Percentiles rank a stretch among this genome's conserved stretches.
Conservation (phyloP, 176 grass and related monocot species). For the Eremochloa ophiuroides region DNA sequence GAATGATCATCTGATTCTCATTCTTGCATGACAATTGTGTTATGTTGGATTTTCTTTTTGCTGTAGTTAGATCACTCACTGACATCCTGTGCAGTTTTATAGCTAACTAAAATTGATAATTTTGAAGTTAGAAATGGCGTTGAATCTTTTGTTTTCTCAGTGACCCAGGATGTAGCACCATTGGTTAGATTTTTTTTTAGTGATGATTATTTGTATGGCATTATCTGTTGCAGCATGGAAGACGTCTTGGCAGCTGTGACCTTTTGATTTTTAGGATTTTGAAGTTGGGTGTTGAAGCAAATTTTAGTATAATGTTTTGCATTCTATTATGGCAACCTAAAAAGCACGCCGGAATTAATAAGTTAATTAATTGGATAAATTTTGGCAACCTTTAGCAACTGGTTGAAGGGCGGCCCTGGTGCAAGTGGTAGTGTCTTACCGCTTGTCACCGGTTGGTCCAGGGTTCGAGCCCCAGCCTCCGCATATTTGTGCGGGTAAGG, state of each 20-base stretch:
- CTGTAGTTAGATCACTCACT: background rate
- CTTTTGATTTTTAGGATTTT: background rate
- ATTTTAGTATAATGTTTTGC: background rate
- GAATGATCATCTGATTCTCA: background rate
- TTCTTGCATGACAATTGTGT: background rate
- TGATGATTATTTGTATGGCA: background rate
- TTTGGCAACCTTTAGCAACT: conserved; percentile 24
- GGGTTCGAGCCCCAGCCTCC: too few relatives aligned
- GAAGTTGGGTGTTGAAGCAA: background rate
- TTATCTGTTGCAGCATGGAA: background rate
- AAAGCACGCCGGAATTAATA: background rate
- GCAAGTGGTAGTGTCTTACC: too few relatives aligned
- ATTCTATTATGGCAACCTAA: background rate
- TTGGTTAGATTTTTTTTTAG: conserved; percentile 5
- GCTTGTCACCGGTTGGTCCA: too few relatives aligned
- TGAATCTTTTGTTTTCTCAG: background rate
- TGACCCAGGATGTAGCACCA: background rate
- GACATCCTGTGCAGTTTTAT: background rate
- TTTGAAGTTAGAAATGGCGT: background rate
- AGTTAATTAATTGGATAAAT: background rate
- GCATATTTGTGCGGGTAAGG: too few relatives aligned
- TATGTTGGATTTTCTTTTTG: background rate
- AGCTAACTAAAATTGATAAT: background rate
- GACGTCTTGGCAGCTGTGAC: background rate
- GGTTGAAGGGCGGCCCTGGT: too few relatives aligned